Evolutionary conservation across 73 alveolate species (phyloP).

Genomic region (Stentor roeselii): DNA sequence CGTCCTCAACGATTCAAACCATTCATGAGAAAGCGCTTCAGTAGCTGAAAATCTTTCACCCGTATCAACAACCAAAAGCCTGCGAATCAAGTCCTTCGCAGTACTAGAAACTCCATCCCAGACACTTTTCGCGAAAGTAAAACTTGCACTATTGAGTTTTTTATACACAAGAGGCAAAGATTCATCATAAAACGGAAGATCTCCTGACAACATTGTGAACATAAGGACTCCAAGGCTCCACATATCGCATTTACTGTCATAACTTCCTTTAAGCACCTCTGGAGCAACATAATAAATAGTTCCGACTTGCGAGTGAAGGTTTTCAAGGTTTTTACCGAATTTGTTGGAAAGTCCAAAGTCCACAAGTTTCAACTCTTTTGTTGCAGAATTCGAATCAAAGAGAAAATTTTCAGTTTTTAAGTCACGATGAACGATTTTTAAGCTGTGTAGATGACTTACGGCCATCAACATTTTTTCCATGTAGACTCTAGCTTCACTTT

Average conservation of each 20-base stretch:
- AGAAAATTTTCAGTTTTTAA: slow-evolving; percentile 48
- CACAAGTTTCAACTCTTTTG: neutral
- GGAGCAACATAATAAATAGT: neutral
- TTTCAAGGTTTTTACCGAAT: neutral
- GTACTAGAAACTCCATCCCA: neutral
- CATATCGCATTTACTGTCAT: neutral
- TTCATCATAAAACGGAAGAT: neutral
- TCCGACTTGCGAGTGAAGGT: neutral
- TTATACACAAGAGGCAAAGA: neutral
- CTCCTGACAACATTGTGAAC: neutral
- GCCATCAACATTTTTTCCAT: slow-evolving; percentile 30
- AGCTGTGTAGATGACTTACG: slow-evolving; percentile 34
- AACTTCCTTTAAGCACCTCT: neutral
- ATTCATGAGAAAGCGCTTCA: neutral
- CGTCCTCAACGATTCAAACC: neutral
- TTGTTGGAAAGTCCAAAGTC: neutral
- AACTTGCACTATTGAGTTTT: neutral
- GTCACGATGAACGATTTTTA: slow-evolving; percentile 51
- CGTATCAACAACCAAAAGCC: neutral
- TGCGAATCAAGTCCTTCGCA: neutral
- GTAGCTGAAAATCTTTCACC: neutral
- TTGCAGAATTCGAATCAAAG: slow-evolving; percentile 30
- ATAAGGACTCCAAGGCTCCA: neutral
- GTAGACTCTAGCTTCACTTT: slow-evolving; percentile 25
- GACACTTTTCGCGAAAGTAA: neutral